Evolutionary conservation across 2,329 filamentous ascomycete species (phyloP).

Genomic region (Paecilomyces sp.): DNA sequence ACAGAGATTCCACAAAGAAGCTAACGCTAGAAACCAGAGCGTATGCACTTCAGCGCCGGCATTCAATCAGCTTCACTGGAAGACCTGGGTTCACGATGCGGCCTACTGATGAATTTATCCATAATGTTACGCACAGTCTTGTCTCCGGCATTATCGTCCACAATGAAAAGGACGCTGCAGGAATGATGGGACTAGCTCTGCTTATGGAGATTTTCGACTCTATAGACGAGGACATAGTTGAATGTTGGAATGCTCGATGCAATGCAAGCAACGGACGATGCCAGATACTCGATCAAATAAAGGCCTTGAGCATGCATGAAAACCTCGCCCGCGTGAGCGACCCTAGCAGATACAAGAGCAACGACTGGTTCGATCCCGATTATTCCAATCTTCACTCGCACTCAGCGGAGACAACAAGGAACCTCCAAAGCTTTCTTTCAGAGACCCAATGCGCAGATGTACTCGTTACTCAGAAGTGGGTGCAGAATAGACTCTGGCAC

Average conservation of each 20-base stretch:
- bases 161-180: constrained; percentile 35
- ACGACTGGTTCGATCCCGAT: constrained; percentile 31
- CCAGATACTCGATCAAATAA: constrained; percentile 58
- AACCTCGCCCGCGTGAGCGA: constrained; percentile 25
- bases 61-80: constrained; percentile 36
- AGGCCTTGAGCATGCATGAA: constrained; percentile 40
- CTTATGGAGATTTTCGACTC: constrained; percentile 39
- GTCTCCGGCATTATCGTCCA: constrained; percentile 36
- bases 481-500: constrained; percentile 37
- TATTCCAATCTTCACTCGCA: constrained; percentile 13
- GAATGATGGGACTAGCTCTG: constrained; percentile 36
- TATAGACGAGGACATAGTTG: constrained; percentile 37
- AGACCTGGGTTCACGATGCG: constrained; percentile 32
- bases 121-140: constrained; percentile 26
- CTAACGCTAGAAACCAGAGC: constrained; percentile 17
- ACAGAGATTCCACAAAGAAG: neutral
- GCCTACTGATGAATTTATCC: constrained; percentile 34
- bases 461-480: constrained; percentile 37
- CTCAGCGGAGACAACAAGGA: constrained; percentile 7
- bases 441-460: constrained; percentile 39
- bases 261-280: constrained; percentile 57
- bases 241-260: constrained; percentile 43
- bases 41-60: constrained; percentile 36
- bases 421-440: constrained; percentile 13
- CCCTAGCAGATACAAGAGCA: constrained; percentile 27